These are phyloP conservation scores for Fomes fomentarius DNA, from an alignment of 1,284 basidiomycete species.

Conservation along the genomic window DNA sequence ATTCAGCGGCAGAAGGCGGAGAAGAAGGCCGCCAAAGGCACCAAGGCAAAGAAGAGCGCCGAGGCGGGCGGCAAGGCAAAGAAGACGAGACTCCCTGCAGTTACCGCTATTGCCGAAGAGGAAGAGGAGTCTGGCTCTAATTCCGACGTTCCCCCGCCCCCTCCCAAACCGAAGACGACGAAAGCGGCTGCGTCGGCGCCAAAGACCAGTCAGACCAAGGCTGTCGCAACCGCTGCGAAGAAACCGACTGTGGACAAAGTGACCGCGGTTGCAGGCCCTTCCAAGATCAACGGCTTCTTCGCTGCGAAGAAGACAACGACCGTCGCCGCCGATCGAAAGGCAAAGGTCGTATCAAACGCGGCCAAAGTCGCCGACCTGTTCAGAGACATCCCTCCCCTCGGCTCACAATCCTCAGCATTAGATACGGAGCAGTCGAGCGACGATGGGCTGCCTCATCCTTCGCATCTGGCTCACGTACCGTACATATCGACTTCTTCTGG, in stretches of 20 bases:
- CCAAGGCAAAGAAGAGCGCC: slow-evolving; percentile 5
- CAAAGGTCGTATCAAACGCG: slow-evolving; percentile 3
- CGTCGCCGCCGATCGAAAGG: background rate
- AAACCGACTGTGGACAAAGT: background rate
- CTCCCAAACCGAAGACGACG: background rate
- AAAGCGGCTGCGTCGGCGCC: background rate
- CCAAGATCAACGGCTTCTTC: slow-evolving; percentile 16
- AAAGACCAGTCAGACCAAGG: background rate
- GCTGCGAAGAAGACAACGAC: slow-evolving; percentile 14
- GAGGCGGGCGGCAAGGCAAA: slow-evolving; percentile 7
- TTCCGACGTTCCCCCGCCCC: slow-evolving; percentile 1
- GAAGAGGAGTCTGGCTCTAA: slow-evolving; percentile 19
- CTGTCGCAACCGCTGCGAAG: background rate
- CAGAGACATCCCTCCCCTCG: slow-evolving; percentile 9
- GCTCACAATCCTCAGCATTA: background rate
- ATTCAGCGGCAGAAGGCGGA: slow-evolving; percentile 49
- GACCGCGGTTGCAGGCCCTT: background rate
- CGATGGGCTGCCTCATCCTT: slow-evolving; percentile 3
- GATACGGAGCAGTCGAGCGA: slow-evolving; percentile 11
- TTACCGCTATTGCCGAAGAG: slow-evolving; percentile 11
- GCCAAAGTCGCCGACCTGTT: slow-evolving; percentile 21
- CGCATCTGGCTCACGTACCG: background rate
- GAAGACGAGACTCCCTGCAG: slow-evolving; percentile 5
- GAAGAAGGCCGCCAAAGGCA: slow-evolving; percentile 35
- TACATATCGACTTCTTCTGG: background rate